These are phyloP conservation scores for Psilocybe mexicana DNA, from an alignment of 1,284 basidiomycete genomes.

Conservation along the genomic window DNA sequence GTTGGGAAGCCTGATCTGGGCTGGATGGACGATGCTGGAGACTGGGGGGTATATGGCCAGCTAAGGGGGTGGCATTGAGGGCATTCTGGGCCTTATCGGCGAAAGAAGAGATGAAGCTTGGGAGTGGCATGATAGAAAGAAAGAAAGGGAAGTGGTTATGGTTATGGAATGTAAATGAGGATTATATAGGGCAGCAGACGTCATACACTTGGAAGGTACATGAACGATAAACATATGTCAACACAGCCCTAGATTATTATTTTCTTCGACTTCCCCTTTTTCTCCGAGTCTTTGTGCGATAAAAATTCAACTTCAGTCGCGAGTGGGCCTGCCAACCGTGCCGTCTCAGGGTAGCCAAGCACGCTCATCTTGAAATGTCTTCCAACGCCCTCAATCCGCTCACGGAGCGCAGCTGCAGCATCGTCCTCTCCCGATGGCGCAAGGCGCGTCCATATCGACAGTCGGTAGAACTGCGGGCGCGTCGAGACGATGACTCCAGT, in stretches of 20 bases:
- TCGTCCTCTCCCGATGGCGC: constrained; percentile 62
- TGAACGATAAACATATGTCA: constrained; percentile 24
- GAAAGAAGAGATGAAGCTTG: constrained; percentile 61
- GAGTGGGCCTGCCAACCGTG: constrained; percentile 78
- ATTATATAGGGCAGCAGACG: constrained; percentile 24
- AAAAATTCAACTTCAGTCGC: constrained; percentile 94
- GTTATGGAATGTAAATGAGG: constrained; percentile 8
- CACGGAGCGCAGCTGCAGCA: constrained; percentile 48
- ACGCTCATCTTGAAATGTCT: constrained; percentile 91
- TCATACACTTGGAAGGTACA: constrained; percentile 27
- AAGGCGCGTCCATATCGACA: constrained; percentile 95
- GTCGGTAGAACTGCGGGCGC: constrained; percentile 92
- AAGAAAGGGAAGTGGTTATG: constrained; percentile 9
- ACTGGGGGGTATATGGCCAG: constrained; percentile 46
- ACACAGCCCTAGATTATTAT: constrained; percentile 59
- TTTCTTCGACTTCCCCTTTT: constrained; percentile 90
- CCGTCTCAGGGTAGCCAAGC: constrained; percentile 75
- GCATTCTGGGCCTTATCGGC: constrained; percentile 75
- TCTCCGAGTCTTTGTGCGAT: constrained; percentile 94
- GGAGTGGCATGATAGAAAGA: constrained; percentile 48
- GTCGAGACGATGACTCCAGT: constrained; percentile 96
- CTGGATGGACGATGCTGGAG: constrained; percentile 34
- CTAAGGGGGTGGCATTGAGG: constrained; percentile 57
- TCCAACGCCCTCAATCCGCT: constrained; percentile 69
- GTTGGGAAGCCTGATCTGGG: constrained; percentile 37